Base-by-base conservation (phyloP, 2,329 filamentous ascomycete species). In the Penicillium capsulatum region DNA sequence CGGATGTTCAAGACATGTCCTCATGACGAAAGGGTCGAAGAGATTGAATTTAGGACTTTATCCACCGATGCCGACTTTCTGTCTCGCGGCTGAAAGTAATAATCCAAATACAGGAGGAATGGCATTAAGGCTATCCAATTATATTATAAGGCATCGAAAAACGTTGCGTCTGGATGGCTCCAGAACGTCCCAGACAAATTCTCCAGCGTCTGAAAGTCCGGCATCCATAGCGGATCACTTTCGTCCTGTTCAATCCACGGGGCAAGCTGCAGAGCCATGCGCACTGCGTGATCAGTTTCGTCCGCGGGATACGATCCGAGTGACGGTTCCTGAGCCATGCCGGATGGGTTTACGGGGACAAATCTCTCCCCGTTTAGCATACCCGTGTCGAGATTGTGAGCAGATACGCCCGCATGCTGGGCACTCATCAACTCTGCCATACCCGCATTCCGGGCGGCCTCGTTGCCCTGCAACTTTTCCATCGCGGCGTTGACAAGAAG, bases 401-500 rank as follows among this genome's bases (percentile, higher is more conserved):
- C 15, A 22, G 42, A 44, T 6, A 46, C 34, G 19, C 50, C 27
- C 17, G 45, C 48, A 27, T 62, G 49, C 32, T 67, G 55, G n/a
- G 64, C 66, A 1, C 63, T 62, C 55, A 67, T 67, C 15, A 67
- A 54, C 42, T 68, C 65, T 0, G 63, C 65, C 50, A 69, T 65
- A 3, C 64, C 64, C 16, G 59, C 51, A 19, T 54, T 60, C 3
- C 53, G 56, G 7, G 56, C 56, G 0, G 50, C 58, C 17, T 66
- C 64, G 22, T 63, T 63, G 5, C 63, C 64, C 40, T 69, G 64
- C 0, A 71, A 48, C 31, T 69, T 70, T 41, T 72, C 67, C 68
- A 71, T 72, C 1, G 68, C 60, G 3, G 70, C 69, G 33, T 68
- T 69, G 17, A 71, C 68, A 2, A 73, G 63, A 2, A 71, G 40